A percentile compares a stretch with the other conserved stretches of the same genome.
phyloP scores from a whole-genome alignment of 106 monocot species.

The Dioscorea zingiberensis region DNA sequence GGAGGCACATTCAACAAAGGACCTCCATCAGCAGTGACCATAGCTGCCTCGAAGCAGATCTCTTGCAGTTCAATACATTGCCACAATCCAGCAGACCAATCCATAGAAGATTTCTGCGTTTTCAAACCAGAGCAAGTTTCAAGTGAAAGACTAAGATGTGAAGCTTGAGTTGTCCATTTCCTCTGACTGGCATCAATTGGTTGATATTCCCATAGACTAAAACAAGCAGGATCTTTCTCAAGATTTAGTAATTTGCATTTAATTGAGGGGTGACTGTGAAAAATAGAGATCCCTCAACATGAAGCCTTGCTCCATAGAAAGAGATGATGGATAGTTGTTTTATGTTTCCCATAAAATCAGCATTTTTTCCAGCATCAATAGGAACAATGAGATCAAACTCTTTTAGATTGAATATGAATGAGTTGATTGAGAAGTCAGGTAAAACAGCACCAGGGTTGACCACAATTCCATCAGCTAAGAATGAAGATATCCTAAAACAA shows the following conservation, averaged over 20 bases:
- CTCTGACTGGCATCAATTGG: slow-evolving; percentile 94
- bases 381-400: slow-evolving; percentile 88
- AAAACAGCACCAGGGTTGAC: slow-evolving; percentile 62
- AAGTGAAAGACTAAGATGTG: slow-evolving; percentile 76
- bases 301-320: slow-evolving; percentile 90
- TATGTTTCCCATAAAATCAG: slow-evolving; percentile 16
- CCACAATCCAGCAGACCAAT: slow-evolving; percentile 47
- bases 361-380: slow-evolving; percentile 29
- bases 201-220: slow-evolving; percentile 79
- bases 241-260: slow-evolving; percentile 84
- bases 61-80: slow-evolving; percentile 82
- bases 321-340: slow-evolving; percentile 19
- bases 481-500: slow-evolving; percentile 82
- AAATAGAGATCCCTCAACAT: slow-evolving; percentile 69
- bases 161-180: slow-evolving; percentile 65
- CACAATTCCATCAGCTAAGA: slow-evolving; percentile 92
- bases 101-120: slow-evolving; percentile 16
- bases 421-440: slow-evolving; percentile 79
- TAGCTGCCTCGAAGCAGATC: slow-evolving; percentile 80
- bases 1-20: slow-evolving; percentile 79
- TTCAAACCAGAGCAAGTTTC: slow-evolving; percentile 31
- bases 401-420: slow-evolving; percentile 59
- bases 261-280: slow-evolving; percentile 62
- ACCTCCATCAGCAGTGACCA: slow-evolving; percentile 90
- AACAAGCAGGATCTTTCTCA: slow-evolving; percentile 92